Evolutionary conservation across 768 basidiomycete genomes (phyloP).

Genomic region (Suillus occidentalis): DNA sequence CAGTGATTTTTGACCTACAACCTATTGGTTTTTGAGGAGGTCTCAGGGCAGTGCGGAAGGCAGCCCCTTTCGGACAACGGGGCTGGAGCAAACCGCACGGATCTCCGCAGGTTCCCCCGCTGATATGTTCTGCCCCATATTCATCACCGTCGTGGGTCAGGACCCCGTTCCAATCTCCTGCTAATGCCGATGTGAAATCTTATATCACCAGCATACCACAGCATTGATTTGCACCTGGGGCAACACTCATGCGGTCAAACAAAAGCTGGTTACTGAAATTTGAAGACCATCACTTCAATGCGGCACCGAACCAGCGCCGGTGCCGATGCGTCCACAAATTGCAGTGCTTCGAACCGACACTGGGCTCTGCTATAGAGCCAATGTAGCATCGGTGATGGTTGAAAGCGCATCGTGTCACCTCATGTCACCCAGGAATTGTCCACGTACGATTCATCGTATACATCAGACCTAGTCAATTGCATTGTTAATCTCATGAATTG

Average conservation of each 20-base stretch:
- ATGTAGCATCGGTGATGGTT: not conserved
- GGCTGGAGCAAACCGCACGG: not conserved
- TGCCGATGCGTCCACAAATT: not conserved
- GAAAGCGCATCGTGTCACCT: not conserved
- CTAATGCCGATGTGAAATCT: not conserved
- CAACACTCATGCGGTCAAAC: not conserved
- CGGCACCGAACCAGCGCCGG: not conserved
- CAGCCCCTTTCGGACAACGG: not conserved
- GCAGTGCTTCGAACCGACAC: not conserved
- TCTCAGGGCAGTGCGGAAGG: not conserved
- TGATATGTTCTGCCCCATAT: not conserved
- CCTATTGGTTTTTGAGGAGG: not conserved
- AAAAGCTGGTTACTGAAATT: not conserved
- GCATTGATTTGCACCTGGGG: not conserved
- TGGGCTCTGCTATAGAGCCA: not conserved
- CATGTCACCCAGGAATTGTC: not conserved
- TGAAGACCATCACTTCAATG: not conserved
- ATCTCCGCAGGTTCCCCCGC: not conserved
- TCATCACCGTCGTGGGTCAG: not conserved
- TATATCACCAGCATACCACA: not conserved
- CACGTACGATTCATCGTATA: not conserved
- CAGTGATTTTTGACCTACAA: not conserved
- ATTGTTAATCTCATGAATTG: not conserved
- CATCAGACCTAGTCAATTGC: not conserved
- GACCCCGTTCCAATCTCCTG: not conserved